These are phyloP conservation scores for Nothopassalora personata DNA, from an alignment of 2,329 filamentous ascomycete genomes.

Conservation along the genomic window DNA sequence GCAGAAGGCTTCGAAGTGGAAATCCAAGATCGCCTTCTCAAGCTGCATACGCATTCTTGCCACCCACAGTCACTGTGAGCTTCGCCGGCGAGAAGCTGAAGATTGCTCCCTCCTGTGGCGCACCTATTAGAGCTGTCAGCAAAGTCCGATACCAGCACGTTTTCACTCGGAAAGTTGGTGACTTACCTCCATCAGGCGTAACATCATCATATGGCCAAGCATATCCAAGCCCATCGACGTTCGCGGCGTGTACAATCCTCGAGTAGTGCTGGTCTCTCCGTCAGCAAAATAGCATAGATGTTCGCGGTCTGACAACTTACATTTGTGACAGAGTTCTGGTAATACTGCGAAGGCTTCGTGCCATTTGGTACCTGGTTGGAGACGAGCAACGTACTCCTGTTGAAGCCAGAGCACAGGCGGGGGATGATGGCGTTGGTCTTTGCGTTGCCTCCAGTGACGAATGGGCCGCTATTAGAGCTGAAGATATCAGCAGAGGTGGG, in stretches of 20 bases:
- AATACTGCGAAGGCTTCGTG: constrained; percentile 27
- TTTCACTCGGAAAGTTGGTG: constrained; percentile 31
- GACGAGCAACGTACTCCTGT: constrained; percentile 62
- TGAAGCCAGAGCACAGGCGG: constrained; percentile 69
- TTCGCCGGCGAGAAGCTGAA: constrained; percentile 26
- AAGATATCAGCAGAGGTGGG: constrained; percentile 61
- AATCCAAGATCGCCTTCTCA: neutral
- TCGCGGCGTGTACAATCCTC: constrained; percentile 35
- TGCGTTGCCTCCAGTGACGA: constrained; percentile 42
- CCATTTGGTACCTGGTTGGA: constrained; percentile 35
- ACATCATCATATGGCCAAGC: constrained; percentile 67
- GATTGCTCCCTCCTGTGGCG: constrained; percentile 30
- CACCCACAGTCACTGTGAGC: constrained; percentile 29
- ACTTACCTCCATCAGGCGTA: constrained; percentile 48
- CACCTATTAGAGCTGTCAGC: constrained; percentile 11
- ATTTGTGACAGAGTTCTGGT: constrained; percentile 27
- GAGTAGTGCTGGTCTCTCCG: constrained; percentile 27
- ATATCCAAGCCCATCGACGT: constrained; percentile 57
- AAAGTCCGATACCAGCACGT: neutral
- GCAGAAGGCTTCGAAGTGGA: neutral
- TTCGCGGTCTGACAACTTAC: constrained; percentile 17
- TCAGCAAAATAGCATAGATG: constrained; percentile 4
- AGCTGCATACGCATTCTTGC: constrained; percentile 26
- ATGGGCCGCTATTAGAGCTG: constrained; percentile 60
- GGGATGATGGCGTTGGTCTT: constrained; percentile 59